Evolutionary conservation across 2,329 filamentous ascomycete genomes (phyloP).

Genomic region (Xylaria multiplex): DNA sequence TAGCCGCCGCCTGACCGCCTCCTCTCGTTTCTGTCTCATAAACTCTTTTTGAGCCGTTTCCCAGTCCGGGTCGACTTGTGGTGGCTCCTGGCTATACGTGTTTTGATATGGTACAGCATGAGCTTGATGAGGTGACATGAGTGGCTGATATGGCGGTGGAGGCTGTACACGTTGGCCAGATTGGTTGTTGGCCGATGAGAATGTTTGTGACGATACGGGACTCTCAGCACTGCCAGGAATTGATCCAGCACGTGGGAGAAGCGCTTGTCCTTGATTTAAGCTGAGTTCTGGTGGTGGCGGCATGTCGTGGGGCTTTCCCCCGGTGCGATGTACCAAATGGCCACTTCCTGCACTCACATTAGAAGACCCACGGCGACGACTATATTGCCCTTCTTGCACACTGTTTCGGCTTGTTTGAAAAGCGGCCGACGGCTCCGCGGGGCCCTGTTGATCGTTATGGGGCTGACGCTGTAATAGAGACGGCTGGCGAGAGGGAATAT

Average conservation of each 20-base stretch:
- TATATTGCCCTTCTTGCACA: slow-evolving; percentile 73
- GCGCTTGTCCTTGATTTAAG: slow-evolving; percentile 47
- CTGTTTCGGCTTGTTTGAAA: slow-evolving; percentile 82
- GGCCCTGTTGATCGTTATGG: slow-evolving; percentile 68
- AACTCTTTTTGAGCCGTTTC: slow-evolving; percentile 74
- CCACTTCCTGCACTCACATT: slow-evolving; percentile 90
- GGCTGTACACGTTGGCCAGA: slow-evolving; percentile 45
- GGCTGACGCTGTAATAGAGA: slow-evolving; percentile 80
- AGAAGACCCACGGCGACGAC: slow-evolving; percentile 84
- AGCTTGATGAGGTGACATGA: slow-evolving; percentile 56
- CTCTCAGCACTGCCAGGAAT: slow-evolving; percentile 62
- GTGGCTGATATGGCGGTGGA: slow-evolving; percentile 54
- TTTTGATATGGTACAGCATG: slow-evolving; percentile 56
- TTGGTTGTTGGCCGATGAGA: slow-evolving; percentile 49
- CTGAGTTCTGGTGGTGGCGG: slow-evolving; percentile 56
- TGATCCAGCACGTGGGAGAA: slow-evolving; percentile 56
- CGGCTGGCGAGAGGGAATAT: slow-evolving; percentile 75
- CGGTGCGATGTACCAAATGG: slow-evolving; percentile 68
- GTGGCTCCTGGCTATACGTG: slow-evolving; percentile 46
- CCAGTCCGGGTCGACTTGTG: slow-evolving; percentile 61
- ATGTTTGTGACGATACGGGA: slow-evolving; percentile 59
- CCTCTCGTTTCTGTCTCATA: slow-evolving; percentile 76
- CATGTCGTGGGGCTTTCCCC: slow-evolving; percentile 56
- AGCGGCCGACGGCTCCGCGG: slow-evolving; percentile 84
- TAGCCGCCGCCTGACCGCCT: slow-evolving; percentile 72